Conservation (phyloP, 2,329 filamentous ascomycete species). For the Diaporthe citri region DNA sequence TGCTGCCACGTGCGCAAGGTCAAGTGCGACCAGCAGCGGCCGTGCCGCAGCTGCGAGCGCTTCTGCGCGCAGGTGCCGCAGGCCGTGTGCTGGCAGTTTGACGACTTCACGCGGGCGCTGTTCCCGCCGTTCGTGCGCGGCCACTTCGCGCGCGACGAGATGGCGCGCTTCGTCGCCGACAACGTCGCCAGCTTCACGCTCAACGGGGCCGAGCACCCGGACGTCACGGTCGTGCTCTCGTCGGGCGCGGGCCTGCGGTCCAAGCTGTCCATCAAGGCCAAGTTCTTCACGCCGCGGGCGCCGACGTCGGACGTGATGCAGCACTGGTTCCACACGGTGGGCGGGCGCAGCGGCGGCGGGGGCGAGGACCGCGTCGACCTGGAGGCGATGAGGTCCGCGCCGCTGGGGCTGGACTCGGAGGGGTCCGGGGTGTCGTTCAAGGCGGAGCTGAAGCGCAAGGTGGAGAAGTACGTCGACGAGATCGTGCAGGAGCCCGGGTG, state of each 20-base stretch:
- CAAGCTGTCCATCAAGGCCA: constrained; percentile 61
- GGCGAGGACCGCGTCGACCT: constrained; percentile 51
- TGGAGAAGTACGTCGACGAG: constrained; percentile 63
- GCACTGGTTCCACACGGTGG: constrained; percentile 62
- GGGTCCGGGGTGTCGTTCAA: constrained; percentile 51
- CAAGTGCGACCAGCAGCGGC: constrained; percentile 67
- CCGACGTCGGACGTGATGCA: constrained; percentile 57
- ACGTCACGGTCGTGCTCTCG: constrained; percentile 61
- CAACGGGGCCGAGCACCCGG: constrained; percentile 53
- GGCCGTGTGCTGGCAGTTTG: constrained; percentile 71
- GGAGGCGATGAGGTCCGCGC: constrained; percentile 57
- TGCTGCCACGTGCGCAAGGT: constrained; percentile 72
- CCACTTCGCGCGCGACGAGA: constrained; percentile 65
- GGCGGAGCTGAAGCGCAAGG: constrained; percentile 60
- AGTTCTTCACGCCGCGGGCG: constrained; percentile 64
- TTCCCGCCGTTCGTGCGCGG: constrained; percentile 65
- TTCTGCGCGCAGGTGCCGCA: constrained; percentile 63
- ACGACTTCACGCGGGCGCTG: constrained; percentile 64
- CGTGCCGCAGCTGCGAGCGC: constrained; percentile 69
- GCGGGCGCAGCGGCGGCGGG: constrained; percentile 41
- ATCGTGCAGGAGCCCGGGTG: constrained; percentile 62
- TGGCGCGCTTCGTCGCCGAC: constrained; percentile 61
- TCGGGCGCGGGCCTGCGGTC: constrained; percentile 60
- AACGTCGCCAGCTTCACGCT: constrained; percentile 61
- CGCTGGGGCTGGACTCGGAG: constrained; percentile 63